Base-by-base conservation (phyloP, 73 alveolate genomes). In the Urostyla sp. region DNA sequence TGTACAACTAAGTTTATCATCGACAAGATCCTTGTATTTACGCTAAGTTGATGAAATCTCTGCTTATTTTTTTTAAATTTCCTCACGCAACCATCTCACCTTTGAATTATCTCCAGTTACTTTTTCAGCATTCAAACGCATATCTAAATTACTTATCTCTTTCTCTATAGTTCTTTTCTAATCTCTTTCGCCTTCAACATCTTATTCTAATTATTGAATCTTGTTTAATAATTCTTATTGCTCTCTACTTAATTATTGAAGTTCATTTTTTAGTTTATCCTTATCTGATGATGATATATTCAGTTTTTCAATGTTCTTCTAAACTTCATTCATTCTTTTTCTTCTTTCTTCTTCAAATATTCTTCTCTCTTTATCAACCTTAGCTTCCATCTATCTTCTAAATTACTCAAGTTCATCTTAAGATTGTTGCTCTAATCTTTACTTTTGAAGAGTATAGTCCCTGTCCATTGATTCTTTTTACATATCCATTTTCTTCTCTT, bases 211-310 rank as follows among this genome's bases (percentile, higher is more conserved):
- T 32, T n/a, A 5, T n/a, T n/a, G 27, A 1, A 77, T 35, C 44
- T 77, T 77, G n/a, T 21, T 30, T n/a, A 59, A 13, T 4, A 77
- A 73, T 15, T 58, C 72, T 23, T 31, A 45, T 51, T 77, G 46
- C 46, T 77, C 80, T 5, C 32, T 24, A 50, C 18, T 59, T 8
- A 44, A 50, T 6, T 36, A 16, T 0, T 57, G 54, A 48, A 77
- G 57, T 32, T 54, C 73, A 0, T 32, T 0, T n/a, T 57, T 38
- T 48, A 77, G 40, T 34, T 59, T 57, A 35, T 77, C 55, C 53
- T 77, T 77, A 32, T 77, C 88, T 18, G 67, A 20, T 6, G 61
- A n/a, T 11, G 88, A 44, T 0, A 77, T 26, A 23, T 77, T 77
- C 37, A 77, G 66, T 20, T 57, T 77, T 27, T 59, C 77, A 4